Evolutionary conservation across 1,139 yeast genomes (phyloP), one percentile per base, ranked within the genome.

Genomic region (Blastobotrys proliferans): DNA sequence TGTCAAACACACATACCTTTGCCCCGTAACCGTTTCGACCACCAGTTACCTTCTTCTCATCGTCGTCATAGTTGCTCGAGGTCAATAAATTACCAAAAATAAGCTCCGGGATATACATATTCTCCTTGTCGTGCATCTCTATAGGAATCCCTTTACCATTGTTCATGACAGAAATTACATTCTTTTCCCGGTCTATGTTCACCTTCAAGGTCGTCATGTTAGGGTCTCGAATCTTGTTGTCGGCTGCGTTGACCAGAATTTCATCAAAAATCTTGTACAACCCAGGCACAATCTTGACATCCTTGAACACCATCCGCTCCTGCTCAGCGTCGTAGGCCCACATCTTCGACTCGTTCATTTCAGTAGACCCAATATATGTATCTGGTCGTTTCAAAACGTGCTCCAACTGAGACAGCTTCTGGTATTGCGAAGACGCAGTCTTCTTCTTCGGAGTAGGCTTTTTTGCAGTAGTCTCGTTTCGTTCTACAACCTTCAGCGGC

Each of bases 21-120:
- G 99, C 98, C 66, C 99, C 99, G 62, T 79, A 94, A 52, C 98
- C 98, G 62, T 94, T 94, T 72, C 99, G 79, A 65, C 99, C 99
- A 70, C 98, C 99, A 1, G 96, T 87, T 21, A 94, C 97, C 63
- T 94, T 94, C 67, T 85, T 86, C 59, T 92, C 84, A 52, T 92
- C 79, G 61, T 94, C 98, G 61, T 94, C 96, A 63, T 94, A 94
- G 64, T 94, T 94, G 26, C 96, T 86, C 2, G 97, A 90, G 0
- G 98, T 94, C 55, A 94, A 75, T 51, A 94, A 75, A 60, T 92
- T 88, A 47, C 99, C 99, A 64, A 94, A 94, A 56, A 94, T 94
- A 67, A 94, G 75, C 63, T 94, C 96, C 1, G 99, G 99, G 51
- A 94, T 90, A 61, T 85, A 92, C 48, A 94, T 87, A 41, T 85